Evolutionary conservation across 225 moss, liverwort and hornwort species (phyloP).

Genomic region (Polytrichum formosum): DNA sequence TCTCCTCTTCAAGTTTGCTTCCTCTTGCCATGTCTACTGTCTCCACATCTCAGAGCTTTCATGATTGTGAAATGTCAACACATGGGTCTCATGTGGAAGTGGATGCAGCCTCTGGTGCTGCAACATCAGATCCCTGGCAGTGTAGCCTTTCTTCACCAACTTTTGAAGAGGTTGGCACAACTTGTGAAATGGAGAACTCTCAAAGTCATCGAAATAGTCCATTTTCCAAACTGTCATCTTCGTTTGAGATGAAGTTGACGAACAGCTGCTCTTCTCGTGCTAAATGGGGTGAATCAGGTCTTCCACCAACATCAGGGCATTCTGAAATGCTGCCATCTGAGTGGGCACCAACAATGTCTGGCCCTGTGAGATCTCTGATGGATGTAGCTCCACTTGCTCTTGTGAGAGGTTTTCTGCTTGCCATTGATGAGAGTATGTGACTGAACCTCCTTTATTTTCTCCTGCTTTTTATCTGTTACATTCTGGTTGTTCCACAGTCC

Average conservation of each 20-base stretch:
- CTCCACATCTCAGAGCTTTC: not conserved
- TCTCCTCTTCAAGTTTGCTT: not conserved
- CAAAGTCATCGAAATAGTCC: constrained; percentile 9
- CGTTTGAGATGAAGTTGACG: constrained; percentile 6
- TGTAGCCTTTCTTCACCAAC: constrained; percentile 12
- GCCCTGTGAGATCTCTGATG: constrained; percentile 77
- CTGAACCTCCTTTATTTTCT: constrained; percentile 11
- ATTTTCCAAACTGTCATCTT: constrained; percentile 3
- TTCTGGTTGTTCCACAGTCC: not conserved
- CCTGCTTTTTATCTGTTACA: not conserved
- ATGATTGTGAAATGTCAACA: not conserved
- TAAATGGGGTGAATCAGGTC: constrained; percentile 15
- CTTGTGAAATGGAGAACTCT: constrained; percentile 14
- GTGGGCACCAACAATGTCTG: constrained; percentile 70
- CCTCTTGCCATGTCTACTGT: not conserved
- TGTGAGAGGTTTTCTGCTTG: constrained; percentile 57
- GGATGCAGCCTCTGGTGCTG: not conserved
- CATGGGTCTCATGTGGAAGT: not conserved
- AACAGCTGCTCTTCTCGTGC: constrained; percentile 1
- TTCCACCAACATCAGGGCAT: constrained; percentile 21
- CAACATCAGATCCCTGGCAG: not conserved
- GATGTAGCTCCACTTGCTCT: constrained; percentile 87
- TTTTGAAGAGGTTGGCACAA: constrained; percentile 12
- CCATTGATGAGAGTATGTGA: constrained; percentile 53
- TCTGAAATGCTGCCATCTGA: constrained; percentile 18